Evolutionary conservation across 345 rosid genomes (phyloP).

Genomic region (Syzygium aromaticum): DNA sequence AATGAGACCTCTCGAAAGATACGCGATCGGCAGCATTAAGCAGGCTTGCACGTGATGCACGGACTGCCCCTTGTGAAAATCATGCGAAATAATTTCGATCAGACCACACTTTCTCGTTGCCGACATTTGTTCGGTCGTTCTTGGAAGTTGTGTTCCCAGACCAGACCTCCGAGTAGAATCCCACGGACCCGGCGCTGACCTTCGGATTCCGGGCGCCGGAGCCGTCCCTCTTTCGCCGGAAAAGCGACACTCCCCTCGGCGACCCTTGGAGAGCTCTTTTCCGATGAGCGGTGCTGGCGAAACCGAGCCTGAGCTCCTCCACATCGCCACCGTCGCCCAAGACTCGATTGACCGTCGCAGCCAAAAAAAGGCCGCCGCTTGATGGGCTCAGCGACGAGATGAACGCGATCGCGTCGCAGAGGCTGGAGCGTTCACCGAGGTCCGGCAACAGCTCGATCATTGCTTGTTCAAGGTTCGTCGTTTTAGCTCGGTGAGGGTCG

Average conservation of each 20-base stretch:
- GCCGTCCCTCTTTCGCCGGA: conserved; percentile 4
- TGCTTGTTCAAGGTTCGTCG: conserved; percentile 62
- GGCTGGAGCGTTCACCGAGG: conserved; percentile 64
- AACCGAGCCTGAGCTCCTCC: background rate
- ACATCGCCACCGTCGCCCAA: background rate
- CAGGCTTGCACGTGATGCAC: background rate
- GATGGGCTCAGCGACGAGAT: conserved; percentile 63
- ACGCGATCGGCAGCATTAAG: background rate
- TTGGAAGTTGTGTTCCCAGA: background rate
- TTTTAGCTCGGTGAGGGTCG: too few species aligned
- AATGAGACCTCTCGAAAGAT: background rate
- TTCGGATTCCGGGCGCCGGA: conserved; percentile 7
- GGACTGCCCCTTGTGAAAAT: background rate
- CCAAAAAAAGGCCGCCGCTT: conserved; percentile 15
- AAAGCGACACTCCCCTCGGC: background rate
- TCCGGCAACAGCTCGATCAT: conserved; percentile 75
- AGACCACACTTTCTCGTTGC: background rate
- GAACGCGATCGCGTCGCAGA: conserved; percentile 48
- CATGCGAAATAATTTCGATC: background rate
- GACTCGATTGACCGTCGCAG: background rate
- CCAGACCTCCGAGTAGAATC: background rate
- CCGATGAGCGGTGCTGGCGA: background rate
- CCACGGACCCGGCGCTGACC: conserved; percentile 19
- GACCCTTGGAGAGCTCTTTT: conserved; percentile 1
- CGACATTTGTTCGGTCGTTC: background rate